These are phyloP conservation scores for Alternaria hordeiaustralica DNA, from an alignment of 2,329 filamentous ascomycete species.

Conservation along the genomic window DNA sequence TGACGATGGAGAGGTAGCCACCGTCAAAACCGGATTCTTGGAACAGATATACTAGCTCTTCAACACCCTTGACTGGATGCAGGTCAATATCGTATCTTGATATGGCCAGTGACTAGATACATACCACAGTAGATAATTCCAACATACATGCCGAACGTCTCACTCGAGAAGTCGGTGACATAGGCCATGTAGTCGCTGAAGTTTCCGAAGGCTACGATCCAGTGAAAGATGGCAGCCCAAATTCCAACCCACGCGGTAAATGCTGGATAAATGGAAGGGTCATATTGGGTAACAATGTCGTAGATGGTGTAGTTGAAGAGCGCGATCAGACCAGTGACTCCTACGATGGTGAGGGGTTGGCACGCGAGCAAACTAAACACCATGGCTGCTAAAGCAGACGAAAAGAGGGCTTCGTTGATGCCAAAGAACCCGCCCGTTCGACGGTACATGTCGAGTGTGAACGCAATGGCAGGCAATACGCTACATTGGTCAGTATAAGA, in stretches of 20 bases:
- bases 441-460: slow-evolving; percentile 64
- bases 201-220: slow-evolving; percentile 61
- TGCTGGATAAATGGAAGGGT: slow-evolving; percentile 58
- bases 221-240: slow-evolving; percentile 65
- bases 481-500: slow-evolving; percentile 31
- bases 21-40: slow-evolving; percentile 48
- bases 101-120: slow-evolving; percentile 13
- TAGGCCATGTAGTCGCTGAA: slow-evolving; percentile 65
- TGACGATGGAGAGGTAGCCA: slow-evolving; percentile 58
- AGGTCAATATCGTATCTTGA: neutral
- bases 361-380: slow-evolving; percentile 61
- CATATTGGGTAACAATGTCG: slow-evolving; percentile 60
- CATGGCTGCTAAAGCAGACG: slow-evolving; percentile 62
- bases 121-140: slow-evolving; percentile 62
- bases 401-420: slow-evolving; percentile 63
- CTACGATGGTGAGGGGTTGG: slow-evolving; percentile 64
- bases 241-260: slow-evolving; percentile 65
- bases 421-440: slow-evolving; percentile 63
- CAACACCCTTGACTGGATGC: slow-evolving; percentile 60
- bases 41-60: slow-evolving; percentile 62
- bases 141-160: slow-evolving; percentile 62
- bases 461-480: slow-evolving; percentile 64
- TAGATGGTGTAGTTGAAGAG: slow-evolving; percentile 67
- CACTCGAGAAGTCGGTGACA: slow-evolving; percentile 63
- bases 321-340: slow-evolving; percentile 59